phyloP scores from a whole-genome alignment of 2,329 filamentous ascomycete species.

The Penicillium fuscoglaucum region DNA sequence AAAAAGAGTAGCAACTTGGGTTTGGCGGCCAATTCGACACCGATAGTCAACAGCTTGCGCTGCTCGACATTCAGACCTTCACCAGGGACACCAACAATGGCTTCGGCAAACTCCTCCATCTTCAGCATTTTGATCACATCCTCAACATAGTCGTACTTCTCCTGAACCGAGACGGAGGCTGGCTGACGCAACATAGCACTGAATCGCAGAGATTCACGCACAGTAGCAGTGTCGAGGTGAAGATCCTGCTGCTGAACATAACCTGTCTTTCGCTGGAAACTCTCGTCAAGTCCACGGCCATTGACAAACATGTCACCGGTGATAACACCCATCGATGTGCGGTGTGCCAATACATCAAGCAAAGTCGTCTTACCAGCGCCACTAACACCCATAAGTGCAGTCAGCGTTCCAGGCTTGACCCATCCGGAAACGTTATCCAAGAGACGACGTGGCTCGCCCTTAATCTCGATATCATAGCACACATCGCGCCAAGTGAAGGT shows the following conservation, averaged over 20 bases:
- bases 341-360: constrained; percentile 78
- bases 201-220: constrained; percentile 83
- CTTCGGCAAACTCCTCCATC: constrained; percentile 86
- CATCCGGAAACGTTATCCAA: constrained; percentile 84
- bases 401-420: constrained; percentile 88
- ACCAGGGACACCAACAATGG: constrained; percentile 81
- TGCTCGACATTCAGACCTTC: constrained; percentile 67
- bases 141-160: constrained; percentile 83
- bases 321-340: constrained; percentile 83
- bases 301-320: constrained; percentile 81
- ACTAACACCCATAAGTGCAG: constrained; percentile 85
- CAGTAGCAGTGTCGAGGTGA: constrained; percentile 78
- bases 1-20: constrained; percentile 83
- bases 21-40: constrained; percentile 88
- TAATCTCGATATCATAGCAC: constrained; percentile 76
- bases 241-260: constrained; percentile 84
- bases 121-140: constrained; percentile 84
- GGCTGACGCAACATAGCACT: constrained; percentile 82
- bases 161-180: constrained; percentile 63
- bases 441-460: constrained; percentile 69
- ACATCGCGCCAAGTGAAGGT: constrained; percentile 82
- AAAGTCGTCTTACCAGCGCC: constrained; percentile 90
- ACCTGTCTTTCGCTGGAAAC: constrained; percentile 37
- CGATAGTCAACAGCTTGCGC: constrained; percentile 77
- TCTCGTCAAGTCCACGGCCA: constrained; percentile 63